Percentiles rank a stretch among this genome's conserved stretches.
phyloP scores from a whole-genome alignment of 208 protist genomes.

The Crithidia expoeki region DNA sequence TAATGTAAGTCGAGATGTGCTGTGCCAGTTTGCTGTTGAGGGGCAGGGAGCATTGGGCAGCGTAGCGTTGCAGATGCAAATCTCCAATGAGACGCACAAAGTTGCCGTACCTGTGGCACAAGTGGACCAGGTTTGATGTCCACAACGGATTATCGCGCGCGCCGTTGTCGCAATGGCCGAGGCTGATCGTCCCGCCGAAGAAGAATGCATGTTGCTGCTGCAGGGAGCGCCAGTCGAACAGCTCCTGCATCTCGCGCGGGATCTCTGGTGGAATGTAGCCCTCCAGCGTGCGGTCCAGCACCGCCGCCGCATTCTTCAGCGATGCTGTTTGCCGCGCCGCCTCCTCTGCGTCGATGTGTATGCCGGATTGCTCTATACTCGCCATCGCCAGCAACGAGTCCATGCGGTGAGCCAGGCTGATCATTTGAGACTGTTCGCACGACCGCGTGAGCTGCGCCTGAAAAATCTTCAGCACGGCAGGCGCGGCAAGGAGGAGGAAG shows the following conservation, averaged over 20 bases:
- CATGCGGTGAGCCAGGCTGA: slow-evolving; percentile 80
- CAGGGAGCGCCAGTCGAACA: slow-evolving; percentile 83
- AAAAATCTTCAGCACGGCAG: slow-evolving; percentile 57
- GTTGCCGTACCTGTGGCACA: slow-evolving; percentile 70
- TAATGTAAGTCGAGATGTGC: slow-evolving; percentile 46
- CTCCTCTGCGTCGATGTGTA: slow-evolving; percentile 74
- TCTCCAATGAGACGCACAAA: slow-evolving; percentile 57
- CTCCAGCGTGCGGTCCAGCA: slow-evolving; percentile 62
- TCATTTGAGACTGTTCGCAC: slow-evolving; percentile 58
- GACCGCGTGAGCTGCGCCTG: slow-evolving; percentile 50
- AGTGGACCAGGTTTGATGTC: slow-evolving; percentile 81
- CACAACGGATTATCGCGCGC: slow-evolving; percentile 45
- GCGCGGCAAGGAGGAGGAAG: slow-evolving; percentile 50
- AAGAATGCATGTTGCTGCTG: slow-evolving; percentile 76
- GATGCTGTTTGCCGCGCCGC: slow-evolving; percentile 57
- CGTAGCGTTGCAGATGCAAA: slow-evolving; percentile 81
- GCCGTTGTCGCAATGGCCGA: slow-evolving; percentile 45
- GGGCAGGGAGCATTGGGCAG: slow-evolving; percentile 45
- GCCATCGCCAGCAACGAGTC: slow-evolving; percentile 82
- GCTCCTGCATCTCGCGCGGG: slow-evolving; percentile 60
- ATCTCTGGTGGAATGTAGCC: slow-evolving; percentile 70
- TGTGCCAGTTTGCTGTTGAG: slow-evolving; percentile 30
- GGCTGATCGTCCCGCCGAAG: slow-evolving; percentile 70
- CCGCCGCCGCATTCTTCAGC: slow-evolving; percentile 48
- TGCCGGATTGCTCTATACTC: slow-evolving; percentile 69